Percentiles rank a stretch among this genome's conserved stretches.
Evolutionary conservation across 2,329 filamentous ascomycete species (phyloP).

Genomic region (Lachnellula cervina): DNA sequence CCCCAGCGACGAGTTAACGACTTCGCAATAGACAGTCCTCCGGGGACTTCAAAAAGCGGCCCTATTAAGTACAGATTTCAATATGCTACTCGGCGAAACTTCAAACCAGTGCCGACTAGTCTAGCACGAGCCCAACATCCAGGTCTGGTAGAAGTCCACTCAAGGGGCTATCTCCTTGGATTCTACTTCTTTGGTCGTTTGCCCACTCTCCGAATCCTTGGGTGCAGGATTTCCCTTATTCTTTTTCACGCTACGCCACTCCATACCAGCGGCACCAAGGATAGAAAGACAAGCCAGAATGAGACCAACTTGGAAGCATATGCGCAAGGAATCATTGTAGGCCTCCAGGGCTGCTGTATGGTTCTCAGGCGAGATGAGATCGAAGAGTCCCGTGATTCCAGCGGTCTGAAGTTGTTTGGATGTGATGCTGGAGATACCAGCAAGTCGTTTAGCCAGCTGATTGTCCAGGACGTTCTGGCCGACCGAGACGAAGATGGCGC

Average conservation of each 20-base stretch:
- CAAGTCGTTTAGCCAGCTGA: slow-evolving; percentile 35
- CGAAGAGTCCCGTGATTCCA: slow-evolving; percentile 43
- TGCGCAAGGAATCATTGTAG: slow-evolving; percentile 57
- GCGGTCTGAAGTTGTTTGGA: slow-evolving; percentile 29
- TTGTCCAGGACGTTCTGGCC: slow-evolving; percentile 16
- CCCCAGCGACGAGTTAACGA: too few species aligned
- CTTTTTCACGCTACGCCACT: slow-evolving; percentile 45
- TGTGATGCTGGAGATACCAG: slow-evolving; percentile 6
- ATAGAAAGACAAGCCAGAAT: slow-evolving; percentile 50
- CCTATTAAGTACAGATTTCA: too few species aligned
- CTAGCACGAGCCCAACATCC: too few species aligned
- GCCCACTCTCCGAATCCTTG: too few species aligned
- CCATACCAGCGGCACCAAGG: slow-evolving; percentile 50
- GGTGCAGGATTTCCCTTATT: background rate
- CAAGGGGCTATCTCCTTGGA: too few species aligned
- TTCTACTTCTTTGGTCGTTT: too few species aligned
- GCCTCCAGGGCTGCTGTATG: slow-evolving; percentile 42
- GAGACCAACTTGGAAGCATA: slow-evolving; percentile 56
- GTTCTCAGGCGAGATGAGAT: slow-evolving; percentile 37
- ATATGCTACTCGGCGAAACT: too few species aligned
- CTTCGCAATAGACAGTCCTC: too few species aligned
- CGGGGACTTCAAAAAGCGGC: too few species aligned
- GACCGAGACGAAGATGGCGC: slow-evolving; percentile 29
- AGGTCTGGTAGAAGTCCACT: too few species aligned
- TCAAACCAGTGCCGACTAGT: too few species aligned